Evolutionary conservation across 805 yeast genomes (phyloP).

Genomic region (Candida ulmi): DNA sequence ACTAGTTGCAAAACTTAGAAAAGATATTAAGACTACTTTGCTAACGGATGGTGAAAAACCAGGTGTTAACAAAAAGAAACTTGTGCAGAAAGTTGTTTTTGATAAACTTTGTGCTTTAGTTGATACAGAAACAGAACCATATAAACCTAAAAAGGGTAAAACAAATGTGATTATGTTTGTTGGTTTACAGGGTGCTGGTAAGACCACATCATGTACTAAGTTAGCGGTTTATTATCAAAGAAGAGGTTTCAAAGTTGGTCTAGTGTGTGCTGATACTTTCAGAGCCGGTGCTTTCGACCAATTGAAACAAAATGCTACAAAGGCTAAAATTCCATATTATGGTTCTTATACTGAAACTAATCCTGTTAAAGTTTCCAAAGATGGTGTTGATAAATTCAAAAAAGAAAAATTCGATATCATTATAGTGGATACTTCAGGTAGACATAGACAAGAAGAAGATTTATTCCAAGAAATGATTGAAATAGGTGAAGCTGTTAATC

Average conservation of each 20-base stretch:
- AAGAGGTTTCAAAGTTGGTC: slow-evolving; percentile 89
- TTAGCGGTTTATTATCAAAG: slow-evolving; percentile 91
- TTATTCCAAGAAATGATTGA: slow-evolving; percentile 93
- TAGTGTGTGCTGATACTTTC: slow-evolving; percentile 98
- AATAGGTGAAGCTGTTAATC: slow-evolving; percentile 79
- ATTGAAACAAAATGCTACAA: slow-evolving; percentile 93
- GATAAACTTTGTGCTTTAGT: slow-evolving; percentile 88
- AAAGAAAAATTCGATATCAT: slow-evolving; percentile 88
- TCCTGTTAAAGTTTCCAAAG: slow-evolving; percentile 86
- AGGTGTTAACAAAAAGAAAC: slow-evolving; percentile 63
- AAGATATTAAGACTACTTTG: slow-evolving; percentile 57
- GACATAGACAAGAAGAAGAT: slow-evolving; percentile 92
- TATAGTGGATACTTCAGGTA: slow-evolving; percentile 96
- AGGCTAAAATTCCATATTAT: slow-evolving; percentile 88
- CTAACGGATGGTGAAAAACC: slow-evolving; percentile 44
- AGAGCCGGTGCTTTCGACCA: slow-evolving; percentile 99
- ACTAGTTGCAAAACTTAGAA: slow-evolving; percentile 72
- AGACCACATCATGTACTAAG: slow-evolving; percentile 95
- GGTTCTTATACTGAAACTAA: slow-evolving; percentile 95
- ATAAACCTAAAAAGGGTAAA: slow-evolving; percentile 81
- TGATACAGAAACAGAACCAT: slow-evolving; percentile 57
- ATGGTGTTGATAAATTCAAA: slow-evolving; percentile 88
- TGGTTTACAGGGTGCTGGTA: slow-evolving; percentile 98
- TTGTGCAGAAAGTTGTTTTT: slow-evolving; percentile 86
- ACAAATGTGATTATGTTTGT: slow-evolving; percentile 91